These are phyloP conservation scores for Aspergillus versicolor DNA, from an alignment of 2,329 filamentous ascomycete species.

Conservation along the genomic window DNA sequence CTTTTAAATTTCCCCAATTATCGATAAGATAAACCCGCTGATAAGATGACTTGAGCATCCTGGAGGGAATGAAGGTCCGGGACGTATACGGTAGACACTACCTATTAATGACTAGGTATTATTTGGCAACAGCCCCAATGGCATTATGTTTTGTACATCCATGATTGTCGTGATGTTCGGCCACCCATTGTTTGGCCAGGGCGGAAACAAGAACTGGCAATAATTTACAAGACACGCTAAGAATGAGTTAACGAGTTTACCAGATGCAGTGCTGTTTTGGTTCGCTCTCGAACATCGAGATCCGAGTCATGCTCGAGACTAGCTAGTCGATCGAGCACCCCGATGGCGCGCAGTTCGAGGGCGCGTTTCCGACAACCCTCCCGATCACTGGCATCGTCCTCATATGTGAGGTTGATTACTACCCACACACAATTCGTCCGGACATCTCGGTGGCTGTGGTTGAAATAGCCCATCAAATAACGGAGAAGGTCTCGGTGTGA, in stretches of 20 bases:
- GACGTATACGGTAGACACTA: too few relatives aligned
- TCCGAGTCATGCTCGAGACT: slow-evolving; percentile 68
- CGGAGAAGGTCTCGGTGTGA: slow-evolving; percentile 74
- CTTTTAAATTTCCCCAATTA: neutral
- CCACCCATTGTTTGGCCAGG: neutral
- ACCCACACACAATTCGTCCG: slow-evolving; percentile 79
- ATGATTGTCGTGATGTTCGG: neutral
- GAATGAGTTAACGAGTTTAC: slow-evolving; percentile 47
- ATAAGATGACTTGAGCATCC: neutral
- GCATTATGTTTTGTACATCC: neutral
- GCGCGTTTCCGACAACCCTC: slow-evolving; percentile 66
- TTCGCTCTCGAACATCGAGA: slow-evolving; percentile 78
- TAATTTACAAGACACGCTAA: slow-evolving; percentile 16
- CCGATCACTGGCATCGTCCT: slow-evolving; percentile 70
- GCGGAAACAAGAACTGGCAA: neutral
- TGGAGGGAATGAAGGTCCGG: too few relatives aligned
- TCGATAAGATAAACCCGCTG: neutral
- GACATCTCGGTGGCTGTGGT: slow-evolving; percentile 70
- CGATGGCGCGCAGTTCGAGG: slow-evolving; percentile 66
- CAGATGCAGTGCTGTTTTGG: slow-evolving; percentile 75
- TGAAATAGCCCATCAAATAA: slow-evolving; percentile 70
- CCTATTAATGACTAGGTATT: too few relatives aligned
- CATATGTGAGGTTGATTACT: slow-evolving; percentile 80
- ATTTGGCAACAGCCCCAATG: neutral
- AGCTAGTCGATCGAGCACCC: slow-evolving; percentile 67